A percentile compares a stretch with the other conserved stretches of the same genome.
Conservation (phyloP, 2,329 filamentous ascomycete species). For the Byssothecium circinans region DNA sequence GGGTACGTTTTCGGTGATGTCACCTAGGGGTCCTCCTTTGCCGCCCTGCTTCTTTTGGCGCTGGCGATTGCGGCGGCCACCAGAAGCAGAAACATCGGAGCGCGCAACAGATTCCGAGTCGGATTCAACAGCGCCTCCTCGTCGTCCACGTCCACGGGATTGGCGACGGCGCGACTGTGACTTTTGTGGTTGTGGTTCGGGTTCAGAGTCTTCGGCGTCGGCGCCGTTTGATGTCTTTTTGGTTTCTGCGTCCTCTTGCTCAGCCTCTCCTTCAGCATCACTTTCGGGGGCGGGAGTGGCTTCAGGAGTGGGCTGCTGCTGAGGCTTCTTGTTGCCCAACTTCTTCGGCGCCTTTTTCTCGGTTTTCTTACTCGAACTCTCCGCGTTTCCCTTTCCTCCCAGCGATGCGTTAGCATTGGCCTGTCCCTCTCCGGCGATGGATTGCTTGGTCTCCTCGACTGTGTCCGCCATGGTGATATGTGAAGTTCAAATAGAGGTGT, state of each 20-base stretch:
- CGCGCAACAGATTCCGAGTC: slow-evolving; percentile 59
- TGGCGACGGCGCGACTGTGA: slow-evolving; percentile 52
- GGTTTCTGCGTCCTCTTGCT: slow-evolving; percentile 45
- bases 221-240: slow-evolving; percentile 38
- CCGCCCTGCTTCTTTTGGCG: slow-evolving; percentile 51
- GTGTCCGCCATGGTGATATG: slow-evolving; percentile 42
- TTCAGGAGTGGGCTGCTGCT: slow-evolving; percentile 51
- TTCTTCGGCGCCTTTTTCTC: slow-evolving; percentile 55
- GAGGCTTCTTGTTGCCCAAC: slow-evolving; percentile 50
- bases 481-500: slow-evolving; percentile 13
- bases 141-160: slow-evolving; percentile 53
- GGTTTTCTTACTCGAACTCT: slow-evolving; percentile 49
- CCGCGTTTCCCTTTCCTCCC: slow-evolving; percentile 40
- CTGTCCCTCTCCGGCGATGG: slow-evolving; percentile 41
- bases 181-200: slow-evolving; percentile 49
- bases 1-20: slow-evolving; percentile 57
- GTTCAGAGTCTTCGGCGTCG: slow-evolving; percentile 49
- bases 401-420: slow-evolving; percentile 41
- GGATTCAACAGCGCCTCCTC: slow-evolving; percentile 45
- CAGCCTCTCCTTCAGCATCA: slow-evolving; percentile 48
- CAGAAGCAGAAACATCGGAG: slow-evolving; percentile 55
- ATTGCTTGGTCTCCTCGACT: slow-evolving; percentile 42
- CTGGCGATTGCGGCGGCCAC: slow-evolving; percentile 59
- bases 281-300: slow-evolving; percentile 51
- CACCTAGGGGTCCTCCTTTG: slow-evolving; percentile 53